Conservation (phyloP, 768 basidiomycete species). For the Tylopilus intermedius region DNA sequence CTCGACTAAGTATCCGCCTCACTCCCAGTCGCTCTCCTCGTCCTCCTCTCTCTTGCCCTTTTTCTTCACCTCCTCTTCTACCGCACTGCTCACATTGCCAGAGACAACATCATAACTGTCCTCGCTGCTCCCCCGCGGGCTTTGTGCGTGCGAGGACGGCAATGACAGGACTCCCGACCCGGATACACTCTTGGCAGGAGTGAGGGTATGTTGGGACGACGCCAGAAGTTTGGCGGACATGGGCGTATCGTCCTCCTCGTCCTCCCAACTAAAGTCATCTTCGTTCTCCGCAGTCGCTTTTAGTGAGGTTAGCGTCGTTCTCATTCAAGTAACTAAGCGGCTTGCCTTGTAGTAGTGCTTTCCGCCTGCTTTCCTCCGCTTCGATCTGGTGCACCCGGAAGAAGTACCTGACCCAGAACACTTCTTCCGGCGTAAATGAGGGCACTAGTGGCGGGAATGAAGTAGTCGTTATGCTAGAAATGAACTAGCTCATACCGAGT, state of each 20-base stretch:
- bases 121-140: constrained; percentile 56
- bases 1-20: constrained; percentile 5
- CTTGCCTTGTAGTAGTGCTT: constrained; percentile 68
- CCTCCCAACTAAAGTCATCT: constrained; percentile 91
- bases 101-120: constrained; percentile 67
- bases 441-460: constrained; percentile 51
- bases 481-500: constrained; percentile 47
- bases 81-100: constrained; percentile 42
- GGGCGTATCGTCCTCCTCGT: constrained; percentile 68
- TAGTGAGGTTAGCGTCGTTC: constrained; percentile 2
- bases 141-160: constrained; percentile 33
- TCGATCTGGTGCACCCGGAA: constrained; percentile 82
- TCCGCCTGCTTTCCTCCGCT: constrained; percentile 72
- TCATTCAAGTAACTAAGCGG: background rate
- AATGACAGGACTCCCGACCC: constrained; percentile 19
- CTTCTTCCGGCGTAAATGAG: constrained; percentile 51
- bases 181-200: constrained; percentile 19
- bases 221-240: constrained; percentile 11
- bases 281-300: constrained; percentile 64
- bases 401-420: constrained; percentile 88
- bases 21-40: constrained; percentile 58
- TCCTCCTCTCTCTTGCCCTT: constrained; percentile 9
- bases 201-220: constrained; percentile 24
- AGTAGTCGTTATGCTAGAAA: constrained; percentile 1
- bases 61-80: constrained; percentile 30